phyloP scores from a whole-genome alignment of 225 moss, liverwort and hornwort genomes.

The Marchantia paleacea region DNA sequence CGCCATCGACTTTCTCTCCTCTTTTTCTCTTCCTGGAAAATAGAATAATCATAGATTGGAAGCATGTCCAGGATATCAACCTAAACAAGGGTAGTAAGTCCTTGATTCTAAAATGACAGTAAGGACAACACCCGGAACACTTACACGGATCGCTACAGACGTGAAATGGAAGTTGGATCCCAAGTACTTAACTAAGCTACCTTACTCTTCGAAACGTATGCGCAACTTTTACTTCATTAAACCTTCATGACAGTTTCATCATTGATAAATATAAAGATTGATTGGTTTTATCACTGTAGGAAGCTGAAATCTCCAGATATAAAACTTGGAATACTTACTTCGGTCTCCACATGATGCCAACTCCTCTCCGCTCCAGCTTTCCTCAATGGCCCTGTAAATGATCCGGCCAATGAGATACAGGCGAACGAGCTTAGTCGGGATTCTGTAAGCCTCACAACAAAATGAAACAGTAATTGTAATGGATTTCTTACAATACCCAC shows the following conservation, averaged over 20 bases:
- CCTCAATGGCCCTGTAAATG: conserved; percentile 54
- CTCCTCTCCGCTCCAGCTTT: conserved; percentile 38
- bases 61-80: too few species aligned
- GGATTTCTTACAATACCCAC: conserved; percentile 1
- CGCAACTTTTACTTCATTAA: neutral
- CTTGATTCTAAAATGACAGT: too few species aligned
- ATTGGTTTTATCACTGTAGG: neutral
- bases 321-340: conserved; percentile 19
- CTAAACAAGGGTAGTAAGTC: too few species aligned
- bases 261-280: too few species aligned
- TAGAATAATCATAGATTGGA: neutral
- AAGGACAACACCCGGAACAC: too few species aligned
- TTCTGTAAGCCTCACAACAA: neutral
- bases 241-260: too few species aligned
- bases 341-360: conserved; percentile 41
- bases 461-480: neutral
- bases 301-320: neutral
- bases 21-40: conserved; percentile 50
- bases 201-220: too few species aligned
- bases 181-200: too few species aligned
- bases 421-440: neutral
- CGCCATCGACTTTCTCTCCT: conserved; percentile 43
- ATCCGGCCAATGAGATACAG: neutral
- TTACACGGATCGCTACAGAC: too few species aligned
- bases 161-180: too few species aligned